phyloP scores from a whole-genome alignment of 2,329 filamentous ascomycete genomes.

The Mycogone perniciosa region DNA sequence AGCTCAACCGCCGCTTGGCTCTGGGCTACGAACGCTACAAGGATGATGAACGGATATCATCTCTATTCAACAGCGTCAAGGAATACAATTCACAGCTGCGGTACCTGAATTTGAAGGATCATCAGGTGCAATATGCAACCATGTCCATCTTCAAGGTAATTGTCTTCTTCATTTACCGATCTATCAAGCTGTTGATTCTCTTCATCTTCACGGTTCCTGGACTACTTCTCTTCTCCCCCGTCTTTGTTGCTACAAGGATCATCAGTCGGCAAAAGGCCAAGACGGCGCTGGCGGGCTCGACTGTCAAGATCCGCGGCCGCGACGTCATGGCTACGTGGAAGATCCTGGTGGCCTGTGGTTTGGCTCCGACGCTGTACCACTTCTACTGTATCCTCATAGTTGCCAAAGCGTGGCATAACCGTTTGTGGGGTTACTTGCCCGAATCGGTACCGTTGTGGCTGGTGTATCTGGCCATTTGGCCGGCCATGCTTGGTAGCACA shows the following conservation, averaged over 20 bases:
- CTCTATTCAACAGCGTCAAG: slow-evolving; percentile 67
- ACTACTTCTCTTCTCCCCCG: slow-evolving; percentile 77
- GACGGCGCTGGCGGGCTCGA: slow-evolving; percentile 76
- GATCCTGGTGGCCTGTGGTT: slow-evolving; percentile 75
- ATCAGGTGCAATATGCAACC: slow-evolving; percentile 88
- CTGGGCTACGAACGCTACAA: slow-evolving; percentile 91
- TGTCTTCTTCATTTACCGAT: slow-evolving; percentile 69
- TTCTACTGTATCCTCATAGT: slow-evolving; percentile 71
- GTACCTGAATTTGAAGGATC: slow-evolving; percentile 81
- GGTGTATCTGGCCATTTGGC: slow-evolving; percentile 66
- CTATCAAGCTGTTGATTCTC: slow-evolving; percentile 70
- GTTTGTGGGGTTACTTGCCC: slow-evolving; percentile 76
- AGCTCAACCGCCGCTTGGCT: slow-evolving; percentile 85
- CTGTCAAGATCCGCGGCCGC: slow-evolving; percentile 79
- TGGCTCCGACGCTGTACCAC: slow-evolving; percentile 76
- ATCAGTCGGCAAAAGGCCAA: slow-evolving; percentile 78
- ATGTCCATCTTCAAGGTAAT: slow-evolving; percentile 73
- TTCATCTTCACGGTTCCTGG: slow-evolving; percentile 80
- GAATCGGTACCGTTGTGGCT: slow-evolving; percentile 73
- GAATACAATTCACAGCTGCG: slow-evolving; percentile 83
- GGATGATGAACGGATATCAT: slow-evolving; percentile 75
- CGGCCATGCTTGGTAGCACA: slow-evolving; percentile 80
- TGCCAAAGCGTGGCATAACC: slow-evolving; percentile 72
- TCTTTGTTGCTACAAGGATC: slow-evolving; percentile 77
- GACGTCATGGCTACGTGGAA: slow-evolving; percentile 96